Base-by-base conservation (phyloP, 306 rosid species). In the Crotalaria pallida region DNA sequence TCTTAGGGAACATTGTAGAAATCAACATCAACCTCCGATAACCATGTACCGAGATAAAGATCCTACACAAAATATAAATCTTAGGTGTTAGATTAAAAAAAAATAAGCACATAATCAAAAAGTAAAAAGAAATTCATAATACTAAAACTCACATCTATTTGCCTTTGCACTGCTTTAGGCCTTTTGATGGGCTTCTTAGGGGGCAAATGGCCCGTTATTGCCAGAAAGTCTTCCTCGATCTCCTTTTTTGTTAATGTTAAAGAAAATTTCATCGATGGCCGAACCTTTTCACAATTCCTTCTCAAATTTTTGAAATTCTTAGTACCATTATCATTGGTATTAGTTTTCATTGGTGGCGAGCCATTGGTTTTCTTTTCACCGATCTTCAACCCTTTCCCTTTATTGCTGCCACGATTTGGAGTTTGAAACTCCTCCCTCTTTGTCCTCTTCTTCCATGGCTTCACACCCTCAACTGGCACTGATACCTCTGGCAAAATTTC, bases 151-250 rank as follows among this genome's bases (percentile, higher is more conserved):
- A 83, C 91, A 75, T 88, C 89, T 63, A 84, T 41, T 73, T 81
- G 77, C 69, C 53, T 84, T 73, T 86, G 92, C 13, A 86, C 85
- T 48, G 4, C 65, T 29, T 80, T 86, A 22, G 79, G 81, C 10
- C 89, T 77, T 77, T 75, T 84, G 71, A 81, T 84, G 21, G 92
- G 96, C 72, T 89, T 73, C 49, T 89, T 85, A 41, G 84, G 83
- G 6, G 92, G 92, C 60, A 81, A 51, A 34, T 75, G 90, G 21
- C 88, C 86, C 64, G 82, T 7, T 45, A 89, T 24, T 27, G 10
- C 82, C 65, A 82, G 43, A 67, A 81, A 89, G 83, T 89, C 96
- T 11, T 85, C 92, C 18, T 85, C 92, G 65, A 89, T 68, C 86
- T 87, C 96, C 63, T 82, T 84, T 81, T 48, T 80, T 64, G 80